Conservation (phyloP, 805 yeast genomes). For the Yamadazyma insecticola region DNA sequence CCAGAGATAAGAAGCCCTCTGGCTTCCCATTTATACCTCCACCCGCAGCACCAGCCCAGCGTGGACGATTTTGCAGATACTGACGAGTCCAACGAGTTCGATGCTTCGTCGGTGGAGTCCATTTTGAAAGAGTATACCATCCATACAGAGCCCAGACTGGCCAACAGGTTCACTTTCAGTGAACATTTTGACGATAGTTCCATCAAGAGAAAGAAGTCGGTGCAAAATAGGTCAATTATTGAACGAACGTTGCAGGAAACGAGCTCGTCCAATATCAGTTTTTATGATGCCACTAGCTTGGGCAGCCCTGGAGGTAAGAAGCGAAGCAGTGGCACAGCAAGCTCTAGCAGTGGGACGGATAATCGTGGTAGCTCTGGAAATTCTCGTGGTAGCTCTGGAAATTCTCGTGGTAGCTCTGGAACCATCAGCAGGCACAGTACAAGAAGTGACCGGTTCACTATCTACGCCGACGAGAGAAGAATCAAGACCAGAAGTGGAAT, state of each 20-base stretch:
- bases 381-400: neutral
- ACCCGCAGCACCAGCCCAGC: slow-evolving; percentile 16
- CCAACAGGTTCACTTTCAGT: slow-evolving; percentile 17
- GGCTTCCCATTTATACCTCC: slow-evolving; percentile 5
- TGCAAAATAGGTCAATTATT: slow-evolving; percentile 9
- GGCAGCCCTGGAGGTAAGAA: neutral
- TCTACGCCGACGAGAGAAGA: no score
- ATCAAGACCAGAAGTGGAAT: no score
- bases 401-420: neutral
- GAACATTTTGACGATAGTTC: slow-evolving; percentile 24
- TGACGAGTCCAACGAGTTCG: slow-evolving; percentile 13
- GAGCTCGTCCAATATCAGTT: slow-evolving; percentile 3
- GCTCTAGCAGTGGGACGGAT: neutral
- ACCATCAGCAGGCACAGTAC: neutral
- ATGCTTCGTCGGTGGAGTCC: slow-evolving; percentile 26
- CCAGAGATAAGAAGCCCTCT: neutral
- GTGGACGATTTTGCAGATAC: slow-evolving; percentile 39
- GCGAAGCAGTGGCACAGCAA: neutral
- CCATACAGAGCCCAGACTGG: slow-evolving; percentile 1
- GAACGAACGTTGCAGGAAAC: slow-evolving; percentile 11
- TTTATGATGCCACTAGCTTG: neutral
- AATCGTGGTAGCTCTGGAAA: neutral
- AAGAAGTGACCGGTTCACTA: no score
- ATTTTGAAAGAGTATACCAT: slow-evolving; percentile 24
- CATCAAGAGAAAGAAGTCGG: slow-evolving; percentile 5